Conservation (phyloP, 1,284 basidiomycete genomes). For the Vanrija humicola region DNA sequence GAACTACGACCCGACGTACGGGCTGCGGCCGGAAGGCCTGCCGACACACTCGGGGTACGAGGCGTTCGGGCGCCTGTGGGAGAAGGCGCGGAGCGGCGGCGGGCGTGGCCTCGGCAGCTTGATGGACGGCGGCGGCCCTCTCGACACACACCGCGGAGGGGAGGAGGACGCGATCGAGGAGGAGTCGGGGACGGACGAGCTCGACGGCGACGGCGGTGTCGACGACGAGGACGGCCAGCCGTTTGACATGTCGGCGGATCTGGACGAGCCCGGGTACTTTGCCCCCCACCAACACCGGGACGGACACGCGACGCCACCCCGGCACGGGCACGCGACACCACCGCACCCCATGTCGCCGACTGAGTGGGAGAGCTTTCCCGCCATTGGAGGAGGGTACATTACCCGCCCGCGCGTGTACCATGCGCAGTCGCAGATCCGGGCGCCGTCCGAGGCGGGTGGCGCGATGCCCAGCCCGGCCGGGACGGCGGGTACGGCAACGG, state of each 20-base stretch:
- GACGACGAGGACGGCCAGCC: slow-evolving; percentile 6
- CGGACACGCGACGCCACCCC: too few relatives aligned
- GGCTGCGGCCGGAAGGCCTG: slow-evolving; percentile 85
- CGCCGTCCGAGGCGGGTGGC: slow-evolving; percentile 48
- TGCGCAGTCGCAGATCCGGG: slow-evolving; percentile 61
- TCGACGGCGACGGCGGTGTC: slow-evolving; percentile 10
- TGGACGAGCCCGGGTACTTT: slow-evolving; percentile 9
- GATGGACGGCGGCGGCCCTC: slow-evolving; percentile 26
- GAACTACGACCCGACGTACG: slow-evolving; percentile 92
- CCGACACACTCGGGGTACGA: slow-evolving; percentile 55
- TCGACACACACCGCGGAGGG: slow-evolving; percentile 44
- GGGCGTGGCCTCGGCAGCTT: slow-evolving; percentile 47
- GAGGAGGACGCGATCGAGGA: slow-evolving; percentile 59
- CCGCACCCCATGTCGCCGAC: slow-evolving; percentile 1
- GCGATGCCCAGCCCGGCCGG: slow-evolving; percentile 41
- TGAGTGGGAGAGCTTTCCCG: slow-evolving; percentile 58
- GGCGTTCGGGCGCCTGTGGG: slow-evolving; percentile 52
- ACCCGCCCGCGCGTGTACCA: slow-evolving; percentile 70
- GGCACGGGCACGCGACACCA: too few relatives aligned
- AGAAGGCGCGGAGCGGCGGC: slow-evolving; percentile 63
- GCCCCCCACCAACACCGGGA: too few relatives aligned
- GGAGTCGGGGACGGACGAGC: slow-evolving; percentile 27
- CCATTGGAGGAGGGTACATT: slow-evolving; percentile 70
- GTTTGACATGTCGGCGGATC: slow-evolving; percentile 2
- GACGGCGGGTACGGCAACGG: slow-evolving; percentile 29